Evolutionary conservation across 257 asterid species (phyloP).

Genomic region (Verbascum thapsus): DNA sequence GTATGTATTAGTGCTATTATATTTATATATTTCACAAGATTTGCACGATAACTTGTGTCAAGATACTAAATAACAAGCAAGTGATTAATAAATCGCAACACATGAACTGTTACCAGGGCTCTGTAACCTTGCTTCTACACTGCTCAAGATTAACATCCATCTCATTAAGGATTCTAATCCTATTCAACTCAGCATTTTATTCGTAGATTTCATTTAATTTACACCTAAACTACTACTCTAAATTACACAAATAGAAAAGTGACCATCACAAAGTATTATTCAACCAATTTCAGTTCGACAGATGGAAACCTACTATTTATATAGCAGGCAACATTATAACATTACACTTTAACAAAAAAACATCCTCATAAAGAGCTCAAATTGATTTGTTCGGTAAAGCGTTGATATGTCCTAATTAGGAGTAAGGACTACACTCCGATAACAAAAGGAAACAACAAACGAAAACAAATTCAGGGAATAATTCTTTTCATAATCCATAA

Average conservation of each 20-base stretch:
- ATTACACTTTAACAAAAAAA: no score
- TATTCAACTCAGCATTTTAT: not conserved
- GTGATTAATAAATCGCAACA: not conserved
- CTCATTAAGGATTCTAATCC: not conserved
- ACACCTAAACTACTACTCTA: slow-evolving; percentile 6
- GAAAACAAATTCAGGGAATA: no score
- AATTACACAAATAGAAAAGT: slow-evolving; percentile 7
- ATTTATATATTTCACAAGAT: not conserved
- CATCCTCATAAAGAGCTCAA: no score
- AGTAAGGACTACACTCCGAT: no score
- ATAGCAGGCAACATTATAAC: no score
- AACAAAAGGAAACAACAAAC: no score
- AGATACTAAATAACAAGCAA: slow-evolving; percentile 15
- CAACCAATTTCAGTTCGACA: not conserved
- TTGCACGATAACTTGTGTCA: slow-evolving; percentile 8
- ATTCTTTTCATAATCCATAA: no score
- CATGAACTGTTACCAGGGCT: not conserved
- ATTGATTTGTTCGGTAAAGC: no score
- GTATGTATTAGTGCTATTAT: not conserved
- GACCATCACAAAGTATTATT: slow-evolving; percentile 8
- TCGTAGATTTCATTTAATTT: not conserved
- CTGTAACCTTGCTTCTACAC: not conserved
- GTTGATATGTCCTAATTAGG: no score
- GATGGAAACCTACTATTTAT: not conserved
- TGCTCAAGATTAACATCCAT: not conserved